These are phyloP conservation scores for Osmanthus fragrans DNA, from an alignment of 257 asterid species.

Conservation along the genomic window DNA sequence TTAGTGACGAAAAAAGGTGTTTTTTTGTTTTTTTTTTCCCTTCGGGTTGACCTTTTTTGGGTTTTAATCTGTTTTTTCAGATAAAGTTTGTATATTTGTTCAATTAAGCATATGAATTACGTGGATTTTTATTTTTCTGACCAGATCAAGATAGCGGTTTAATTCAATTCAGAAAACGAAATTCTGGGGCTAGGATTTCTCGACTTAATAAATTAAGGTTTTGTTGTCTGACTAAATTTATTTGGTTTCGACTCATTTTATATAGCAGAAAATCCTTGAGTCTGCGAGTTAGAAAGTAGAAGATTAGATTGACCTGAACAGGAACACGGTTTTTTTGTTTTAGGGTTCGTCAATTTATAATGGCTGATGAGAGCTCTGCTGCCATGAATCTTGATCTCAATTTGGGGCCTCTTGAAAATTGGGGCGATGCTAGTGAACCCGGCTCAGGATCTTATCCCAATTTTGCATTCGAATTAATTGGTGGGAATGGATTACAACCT, in stretches of 20 bases:
- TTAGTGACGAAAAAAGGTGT: background rate
- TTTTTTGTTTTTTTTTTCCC: too few relatives aligned
- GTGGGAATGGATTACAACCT: constrained; percentile 50
- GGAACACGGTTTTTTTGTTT: background rate
- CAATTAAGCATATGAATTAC: background rate
- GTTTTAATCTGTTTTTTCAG: constrained; percentile 17
- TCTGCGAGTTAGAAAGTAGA: too few relatives aligned
- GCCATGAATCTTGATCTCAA: constrained; percentile 93
- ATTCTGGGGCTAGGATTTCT: constrained; percentile 10
- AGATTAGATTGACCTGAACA: too few relatives aligned
- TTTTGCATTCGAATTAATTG: constrained; percentile 64
- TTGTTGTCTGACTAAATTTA: background rate
- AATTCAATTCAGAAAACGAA: background rate
- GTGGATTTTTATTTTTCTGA: background rate
- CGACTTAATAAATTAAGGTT: constrained; percentile 19
- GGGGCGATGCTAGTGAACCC: constrained; percentile 46
- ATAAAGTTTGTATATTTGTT: constrained; percentile 8
- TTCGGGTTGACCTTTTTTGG: constrained; percentile 4
- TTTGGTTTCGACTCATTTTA: too few relatives aligned
- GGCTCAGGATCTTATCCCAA: constrained; percentile 41
- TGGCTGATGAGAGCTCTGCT: constrained; percentile 65
- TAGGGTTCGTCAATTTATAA: constrained; percentile 23
- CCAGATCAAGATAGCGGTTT: too few relatives aligned
- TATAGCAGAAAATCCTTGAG: too few relatives aligned
- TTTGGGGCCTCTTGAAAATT: constrained; percentile 75